A percentile compares a stretch with the other conserved stretches of the same genome.
Conservation (phyloP, 768 basidiomycete genomes). For the Mrakia hoshinonis region DNA sequence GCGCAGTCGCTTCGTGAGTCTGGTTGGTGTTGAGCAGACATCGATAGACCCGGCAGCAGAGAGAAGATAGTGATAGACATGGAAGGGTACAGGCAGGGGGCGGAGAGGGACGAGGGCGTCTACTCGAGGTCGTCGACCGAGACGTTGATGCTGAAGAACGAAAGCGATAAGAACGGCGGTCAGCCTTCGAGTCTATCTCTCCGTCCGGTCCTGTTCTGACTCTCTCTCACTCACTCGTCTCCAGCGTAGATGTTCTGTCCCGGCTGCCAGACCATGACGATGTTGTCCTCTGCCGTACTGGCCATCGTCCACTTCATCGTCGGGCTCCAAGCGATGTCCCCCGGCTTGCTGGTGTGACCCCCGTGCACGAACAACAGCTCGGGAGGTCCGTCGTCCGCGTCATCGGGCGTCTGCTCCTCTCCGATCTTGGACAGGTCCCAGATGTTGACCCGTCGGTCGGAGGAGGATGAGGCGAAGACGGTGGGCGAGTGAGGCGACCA, state of each 20-base stretch:
- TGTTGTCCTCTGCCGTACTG: conserved; percentile 91
- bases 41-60: too few relatives aligned
- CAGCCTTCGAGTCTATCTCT: neutral
- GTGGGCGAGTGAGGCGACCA: conserved; percentile 93
- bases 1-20: too few relatives aligned
- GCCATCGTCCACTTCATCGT: conserved; percentile 62
- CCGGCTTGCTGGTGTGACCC: conserved; percentile 60
- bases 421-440: conserved; percentile 93
- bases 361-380: conserved; percentile 94
- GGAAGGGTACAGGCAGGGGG: too few relatives aligned
- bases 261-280: conserved; percentile 95
- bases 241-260: conserved; percentile 89
- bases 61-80: too few relatives aligned
- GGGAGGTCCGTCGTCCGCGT: conserved; percentile 95
- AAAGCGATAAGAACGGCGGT: neutral
- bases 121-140: too few relatives aligned
- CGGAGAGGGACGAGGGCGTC: too few relatives aligned
- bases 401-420: conserved; percentile 92
- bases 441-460: conserved; percentile 84
- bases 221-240: conserved; percentile 48
- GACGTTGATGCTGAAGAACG: too few relatives aligned
- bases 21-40: too few relatives aligned
- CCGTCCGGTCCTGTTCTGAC: neutral
- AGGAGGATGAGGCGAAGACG: conserved; percentile 87
- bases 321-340: conserved; percentile 94